Base-by-base conservation (phyloP, 2,329 filamentous ascomycete genomes). In the Colletotrichum siamense region DNA sequence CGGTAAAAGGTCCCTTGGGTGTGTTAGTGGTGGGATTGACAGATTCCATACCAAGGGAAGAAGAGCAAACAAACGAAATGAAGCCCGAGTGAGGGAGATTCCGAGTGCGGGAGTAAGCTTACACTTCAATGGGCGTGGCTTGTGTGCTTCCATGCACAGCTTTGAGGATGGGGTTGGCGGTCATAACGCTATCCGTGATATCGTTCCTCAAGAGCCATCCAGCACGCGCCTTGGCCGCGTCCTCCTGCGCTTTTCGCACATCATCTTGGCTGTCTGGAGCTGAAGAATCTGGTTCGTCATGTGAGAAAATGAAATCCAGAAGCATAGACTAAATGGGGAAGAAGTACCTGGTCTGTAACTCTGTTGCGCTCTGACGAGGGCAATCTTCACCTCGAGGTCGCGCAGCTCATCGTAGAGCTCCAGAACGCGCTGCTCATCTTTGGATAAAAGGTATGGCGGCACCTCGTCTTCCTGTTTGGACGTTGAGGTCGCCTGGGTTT, bases 131-230 rank as follows among this genome's bases (percentile, higher is more conserved):
- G 61, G 91, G 90, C 3, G 92, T 91, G 22, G 92, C 90, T 76
- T 91, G 89, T 15, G 90, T 91, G 59, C 92, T 92, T 76, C 91
- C 87, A 82, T 98, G 95, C 52, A 96, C 92, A 8, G 95, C 94
- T 81, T 94, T 95, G 73, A 98, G 87, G 55, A 95, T 92, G 9
- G 95, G 95, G 80, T 95, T 94, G 73, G 93, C 92, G 79, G 92
- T 91, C 79, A 97, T 85, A 69, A 95, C 92, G 63, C 90, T 92
- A 77, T 94, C 92, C 26, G 93, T 88, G 26, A 95, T 92, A 77
- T 92, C 92, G 82, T 93, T 93, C 78, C 92, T 92, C 72, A 96
- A 88, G 55, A 92, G 89, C 83, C 95, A 95, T 74, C 89, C 89
- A 71, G 94, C 92, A 81, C 92, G 92, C 30, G 94, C 92, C 79